These are phyloP conservation scores for Solanum raphanifolium DNA, from an alignment of 257 asterid species.

Conservation along the genomic window DNA sequence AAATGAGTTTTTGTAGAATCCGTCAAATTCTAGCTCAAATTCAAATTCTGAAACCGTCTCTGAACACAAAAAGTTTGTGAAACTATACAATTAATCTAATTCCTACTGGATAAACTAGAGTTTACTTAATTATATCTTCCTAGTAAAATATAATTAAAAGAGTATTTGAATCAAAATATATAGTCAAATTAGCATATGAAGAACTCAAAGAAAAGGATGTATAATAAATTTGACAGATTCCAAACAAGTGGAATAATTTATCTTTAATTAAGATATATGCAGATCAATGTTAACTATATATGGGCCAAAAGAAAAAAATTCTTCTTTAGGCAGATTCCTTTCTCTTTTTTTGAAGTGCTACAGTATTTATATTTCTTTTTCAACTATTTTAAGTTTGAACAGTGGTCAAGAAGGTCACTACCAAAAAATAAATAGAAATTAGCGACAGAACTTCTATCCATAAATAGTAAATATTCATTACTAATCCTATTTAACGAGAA, in stretches of 20 bases:
- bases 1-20: neutral
- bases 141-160: neutral
- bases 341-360: neutral
- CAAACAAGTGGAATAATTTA: neutral
- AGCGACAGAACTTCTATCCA: neutral
- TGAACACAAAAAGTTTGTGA: neutral
- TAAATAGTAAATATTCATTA: neutral
- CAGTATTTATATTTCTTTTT: neutral
- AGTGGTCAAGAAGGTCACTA: neutral
- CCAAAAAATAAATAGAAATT: neutral
- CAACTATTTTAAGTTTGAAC: neutral
- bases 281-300: neutral
- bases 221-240: neutral
- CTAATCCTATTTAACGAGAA: neutral
- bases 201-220: neutral
- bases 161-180: neutral
- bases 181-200: neutral
- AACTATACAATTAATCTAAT: neutral
- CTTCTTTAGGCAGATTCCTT: neutral
- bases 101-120: neutral
- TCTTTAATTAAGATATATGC: neutral
- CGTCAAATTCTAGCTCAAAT: neutral
- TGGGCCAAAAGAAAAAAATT: neutral
- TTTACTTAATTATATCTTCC: neutral
- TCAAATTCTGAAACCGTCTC: neutral